phyloP scores from a whole-genome alignment of 1,284 basidiomycete species.

The Cronartium quercuum region DNA sequence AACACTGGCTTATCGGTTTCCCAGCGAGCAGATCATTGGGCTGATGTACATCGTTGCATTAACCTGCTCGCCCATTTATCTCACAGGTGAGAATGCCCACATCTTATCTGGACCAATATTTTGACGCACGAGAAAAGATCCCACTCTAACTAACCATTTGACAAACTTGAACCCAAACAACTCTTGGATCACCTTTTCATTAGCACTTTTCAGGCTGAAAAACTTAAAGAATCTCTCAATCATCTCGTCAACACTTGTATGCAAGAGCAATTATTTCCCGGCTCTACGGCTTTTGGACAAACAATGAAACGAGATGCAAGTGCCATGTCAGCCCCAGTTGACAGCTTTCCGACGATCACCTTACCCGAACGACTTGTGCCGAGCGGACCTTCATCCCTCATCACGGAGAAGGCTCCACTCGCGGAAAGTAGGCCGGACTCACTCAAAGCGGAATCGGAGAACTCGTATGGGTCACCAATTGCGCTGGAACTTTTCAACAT shows the following conservation, averaged over 20 bases:
- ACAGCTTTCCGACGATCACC: neutral
- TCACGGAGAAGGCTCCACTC: neutral
- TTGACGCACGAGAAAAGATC: neutral
- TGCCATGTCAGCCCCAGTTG: neutral
- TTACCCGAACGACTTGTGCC: neutral
- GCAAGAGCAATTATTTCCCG: conserved; percentile 1
- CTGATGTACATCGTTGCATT: conserved; percentile 21
- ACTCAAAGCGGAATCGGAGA: neutral
- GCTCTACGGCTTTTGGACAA: neutral
- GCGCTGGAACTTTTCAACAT: neutral
- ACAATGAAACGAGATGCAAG: neutral
- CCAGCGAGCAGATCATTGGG: conserved; percentile 14
- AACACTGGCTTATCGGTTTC: neutral
- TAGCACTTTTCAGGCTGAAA: conserved; percentile 5
- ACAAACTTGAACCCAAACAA: neutral
- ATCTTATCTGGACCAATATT: neutral
- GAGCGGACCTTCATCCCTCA: neutral
- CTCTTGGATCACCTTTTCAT: neutral
- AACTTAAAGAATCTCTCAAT: neutral
- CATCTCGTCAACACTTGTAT: conserved; percentile 22
- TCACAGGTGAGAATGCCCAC: neutral
- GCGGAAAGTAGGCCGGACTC: neutral
- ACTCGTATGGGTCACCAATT: neutral
- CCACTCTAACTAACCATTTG: neutral
- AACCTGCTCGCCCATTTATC: conserved; percentile 5